Percentiles rank a stretch among this genome's conserved stretches.
These are phyloP conservation scores for Thalassiosira profunda DNA, from an alignment of 108 stramenopile genomes.

Conservation along the genomic window DNA sequence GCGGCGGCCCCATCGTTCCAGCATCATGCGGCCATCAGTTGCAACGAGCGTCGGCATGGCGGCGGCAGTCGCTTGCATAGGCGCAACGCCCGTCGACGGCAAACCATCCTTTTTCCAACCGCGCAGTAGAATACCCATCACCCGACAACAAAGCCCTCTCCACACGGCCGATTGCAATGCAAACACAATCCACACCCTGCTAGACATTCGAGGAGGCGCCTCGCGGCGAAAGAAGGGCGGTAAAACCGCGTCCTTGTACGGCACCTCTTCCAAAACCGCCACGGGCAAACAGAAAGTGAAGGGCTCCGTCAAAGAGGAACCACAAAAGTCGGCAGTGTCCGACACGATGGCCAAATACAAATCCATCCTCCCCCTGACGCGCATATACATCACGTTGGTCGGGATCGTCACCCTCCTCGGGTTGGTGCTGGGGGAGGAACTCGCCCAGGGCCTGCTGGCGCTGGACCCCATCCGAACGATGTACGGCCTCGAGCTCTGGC, in stretches of 20 bases:
- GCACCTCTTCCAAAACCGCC: constrained; percentile 37
- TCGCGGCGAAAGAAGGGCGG: constrained; percentile 39
- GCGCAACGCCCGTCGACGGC: neutral
- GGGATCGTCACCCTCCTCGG: constrained; percentile 71
- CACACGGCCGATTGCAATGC: too few relatives aligned
- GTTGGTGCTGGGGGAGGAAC: constrained; percentile 82
- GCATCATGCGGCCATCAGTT: too few relatives aligned
- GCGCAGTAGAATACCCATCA: too few relatives aligned
- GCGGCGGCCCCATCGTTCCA: too few relatives aligned
- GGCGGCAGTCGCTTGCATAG: constrained; percentile 11
- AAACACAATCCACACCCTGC: neutral
- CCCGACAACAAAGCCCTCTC: too few relatives aligned
- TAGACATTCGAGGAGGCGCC: constrained; percentile 40
- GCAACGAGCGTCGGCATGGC: neutral
- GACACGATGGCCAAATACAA: constrained; percentile 73
- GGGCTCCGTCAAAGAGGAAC: constrained; percentile 30
- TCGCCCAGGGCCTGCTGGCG: constrained; percentile 78
- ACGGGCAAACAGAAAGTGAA: constrained; percentile 63
- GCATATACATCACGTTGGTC: constrained; percentile 83
- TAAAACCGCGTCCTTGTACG: constrained; percentile 34
- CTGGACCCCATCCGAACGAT: constrained; percentile 81
- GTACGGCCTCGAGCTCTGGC: constrained; percentile 87
- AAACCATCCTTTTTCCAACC: neutral
- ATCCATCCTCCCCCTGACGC: constrained; percentile 78
- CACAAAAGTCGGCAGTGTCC: constrained; percentile 53